Conservation (phyloP, 2,329 filamentous ascomycete genomes). For the Colletotrichum sublineola region DNA sequence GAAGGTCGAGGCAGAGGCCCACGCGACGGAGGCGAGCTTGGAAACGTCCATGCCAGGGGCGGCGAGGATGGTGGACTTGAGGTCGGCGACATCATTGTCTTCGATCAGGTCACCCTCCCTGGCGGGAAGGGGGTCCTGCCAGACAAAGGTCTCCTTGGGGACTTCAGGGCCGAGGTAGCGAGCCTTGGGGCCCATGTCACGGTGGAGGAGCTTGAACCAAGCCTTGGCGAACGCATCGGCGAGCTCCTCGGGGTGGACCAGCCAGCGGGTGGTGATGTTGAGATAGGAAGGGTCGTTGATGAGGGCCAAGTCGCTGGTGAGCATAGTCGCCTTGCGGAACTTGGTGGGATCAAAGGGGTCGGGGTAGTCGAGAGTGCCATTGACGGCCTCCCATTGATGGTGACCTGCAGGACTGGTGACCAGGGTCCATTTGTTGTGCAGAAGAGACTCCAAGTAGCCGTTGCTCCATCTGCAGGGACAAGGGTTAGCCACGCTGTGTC, state of each 20-base stretch:
- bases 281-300: slow-evolving; percentile 79
- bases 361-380: slow-evolving; percentile 75
- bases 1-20: slow-evolving; percentile 79
- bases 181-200: slow-evolving; percentile 79
- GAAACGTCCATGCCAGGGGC: slow-evolving; percentile 69
- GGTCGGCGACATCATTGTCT: slow-evolving; percentile 70
- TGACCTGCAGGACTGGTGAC: slow-evolving; percentile 82
- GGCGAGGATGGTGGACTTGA: slow-evolving; percentile 78
- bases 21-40: slow-evolving; percentile 75
- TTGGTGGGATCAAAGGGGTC: slow-evolving; percentile 77
- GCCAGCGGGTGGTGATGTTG: slow-evolving; percentile 80
- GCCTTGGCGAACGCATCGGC: slow-evolving; percentile 78
- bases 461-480: slow-evolving; percentile 70
- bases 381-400: slow-evolving; percentile 82
- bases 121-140: slow-evolving; percentile 80
- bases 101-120: slow-evolving; percentile 70
- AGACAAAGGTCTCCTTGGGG: slow-evolving; percentile 76
- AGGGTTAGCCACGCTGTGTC: slow-evolving; percentile 31
- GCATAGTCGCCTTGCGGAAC: slow-evolving; percentile 82
- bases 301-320: slow-evolving; percentile 81
- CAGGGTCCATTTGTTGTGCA: slow-evolving; percentile 83
- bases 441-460: slow-evolving; percentile 80
- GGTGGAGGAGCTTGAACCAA: slow-evolving; percentile 88
- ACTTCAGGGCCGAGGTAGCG: slow-evolving; percentile 83
- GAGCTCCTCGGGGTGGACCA: slow-evolving; percentile 77